Base-by-base conservation (phyloP, 2,329 filamentous ascomycete genomes). In the Botryotinia calthae region DNA sequence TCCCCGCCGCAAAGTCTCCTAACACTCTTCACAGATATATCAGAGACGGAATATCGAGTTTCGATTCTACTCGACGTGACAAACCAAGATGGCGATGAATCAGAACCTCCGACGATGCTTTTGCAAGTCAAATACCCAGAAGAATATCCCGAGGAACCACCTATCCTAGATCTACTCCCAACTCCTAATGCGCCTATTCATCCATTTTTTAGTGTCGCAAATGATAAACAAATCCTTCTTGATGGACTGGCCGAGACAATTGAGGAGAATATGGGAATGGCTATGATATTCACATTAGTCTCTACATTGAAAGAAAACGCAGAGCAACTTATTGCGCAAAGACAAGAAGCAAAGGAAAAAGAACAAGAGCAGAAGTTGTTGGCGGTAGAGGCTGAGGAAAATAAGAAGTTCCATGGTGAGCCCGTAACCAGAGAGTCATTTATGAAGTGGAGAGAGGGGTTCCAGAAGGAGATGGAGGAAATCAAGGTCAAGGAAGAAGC, bases 201-300 rank as follows among this genome's bases (percentile, higher is more conserved):
- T 82, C 87, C 89, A 42, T 88, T 92, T 79, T 91, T 99, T 82
- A 92, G 91, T 80, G 86, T 98, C 64, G 87, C 91, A 78, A 89
- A 92, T 66, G 96, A 99, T 85, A 94, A 93, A 81, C 86, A 89
- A 28, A 83, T 84, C 70, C 88, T 99, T 22, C 87, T 98, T 25
- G 86, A 90, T 68, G 87, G 88, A 1, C 85, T 98, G 20, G 82
- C 89, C 56, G 89, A 91, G 25, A 93, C 91, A 0, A 92, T 98
- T 51, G 91, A 96, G 81, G 96, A 99, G 82, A 98, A 95, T 78
- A 84, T 98, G 74, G 96, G 96, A 75, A 98, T 98, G 91, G 93
- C 94, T 72, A 99, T 99, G 96, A 85, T 99, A 1, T 99, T 98
- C 83, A 94, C 95, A 0, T 85, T 99, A 37, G 92, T 97, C 71